These are phyloP conservation scores for Sarcodon aspratus DNA, from an alignment of 768 basidiomycete genomes.

Conservation along the genomic window DNA sequence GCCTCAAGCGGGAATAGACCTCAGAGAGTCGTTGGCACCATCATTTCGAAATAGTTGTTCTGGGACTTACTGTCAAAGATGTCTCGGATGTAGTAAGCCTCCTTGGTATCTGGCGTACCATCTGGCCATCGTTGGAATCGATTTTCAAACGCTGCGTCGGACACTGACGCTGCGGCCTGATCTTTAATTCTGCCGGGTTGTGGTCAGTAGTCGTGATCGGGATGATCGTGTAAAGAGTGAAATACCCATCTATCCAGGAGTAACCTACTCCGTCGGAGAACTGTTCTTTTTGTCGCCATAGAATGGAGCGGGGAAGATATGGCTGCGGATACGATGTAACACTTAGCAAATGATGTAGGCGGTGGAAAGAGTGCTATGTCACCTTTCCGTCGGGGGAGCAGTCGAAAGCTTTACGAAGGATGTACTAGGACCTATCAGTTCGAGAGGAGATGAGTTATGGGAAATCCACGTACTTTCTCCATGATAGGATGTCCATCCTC, in stretches of 20 bases:
- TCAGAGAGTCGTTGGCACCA: constrained; percentile 13
- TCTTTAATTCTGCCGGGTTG: constrained; percentile 64
- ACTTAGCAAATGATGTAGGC: not conserved
- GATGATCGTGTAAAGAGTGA: not conserved
- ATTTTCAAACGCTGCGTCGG: constrained; percentile 72
- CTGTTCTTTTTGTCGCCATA: constrained; percentile 99
- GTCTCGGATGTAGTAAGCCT: constrained; percentile 88
- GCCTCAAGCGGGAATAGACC: constrained; percentile 77
- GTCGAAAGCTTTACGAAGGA: constrained; percentile 94
- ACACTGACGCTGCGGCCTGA: constrained; percentile 61
- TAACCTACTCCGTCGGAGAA: constrained; percentile 99
- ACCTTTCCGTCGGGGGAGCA: constrained; percentile 70
- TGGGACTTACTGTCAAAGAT: constrained; percentile 64
- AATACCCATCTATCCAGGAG: constrained; percentile 95
- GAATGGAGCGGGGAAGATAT: constrained; percentile 86
- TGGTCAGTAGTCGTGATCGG: not conserved
- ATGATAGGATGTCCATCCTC: constrained; percentile 82
- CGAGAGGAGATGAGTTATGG: not conserved
- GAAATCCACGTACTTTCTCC: constrained; percentile 65
- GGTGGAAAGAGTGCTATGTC: not conserved
- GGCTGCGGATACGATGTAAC: constrained; percentile 33
- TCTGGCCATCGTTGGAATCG: constrained; percentile 64
- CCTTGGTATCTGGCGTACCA: constrained; percentile 90
- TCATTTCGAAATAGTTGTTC: constrained; percentile 4
- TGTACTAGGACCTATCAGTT: constrained; percentile 47